A percentile compares a stretch with the other conserved stretches of the same genome.
Conservation (phyloP, 495 filamentous ascomycete genomes). For the Mytilinidion resinicola region DNA sequence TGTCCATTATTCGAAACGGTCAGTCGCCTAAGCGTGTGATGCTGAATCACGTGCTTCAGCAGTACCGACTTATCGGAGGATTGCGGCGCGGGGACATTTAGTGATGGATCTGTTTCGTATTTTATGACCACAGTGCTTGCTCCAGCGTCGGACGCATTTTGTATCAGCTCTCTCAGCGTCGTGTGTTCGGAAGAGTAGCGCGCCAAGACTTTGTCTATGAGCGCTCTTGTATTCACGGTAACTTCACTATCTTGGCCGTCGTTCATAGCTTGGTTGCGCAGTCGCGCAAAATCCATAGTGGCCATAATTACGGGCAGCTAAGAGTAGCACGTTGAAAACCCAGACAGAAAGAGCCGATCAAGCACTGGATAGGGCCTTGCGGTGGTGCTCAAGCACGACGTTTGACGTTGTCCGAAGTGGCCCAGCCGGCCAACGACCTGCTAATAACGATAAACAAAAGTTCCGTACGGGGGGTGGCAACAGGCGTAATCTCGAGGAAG, state of each 20-base stretch:
- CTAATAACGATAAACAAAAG: no score
- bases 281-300: slow-evolving; percentile 68
- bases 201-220: slow-evolving; percentile 96
- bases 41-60: slow-evolving; percentile 71
- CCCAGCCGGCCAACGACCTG: no score
- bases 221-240: slow-evolving; percentile 90
- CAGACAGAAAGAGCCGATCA: no score
- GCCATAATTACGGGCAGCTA: slow-evolving; percentile 32
- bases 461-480: no score
- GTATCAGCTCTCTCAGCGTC: slow-evolving; percentile 83
- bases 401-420: no score
- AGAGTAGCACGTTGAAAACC: not conserved
- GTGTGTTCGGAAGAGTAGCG: slow-evolving; percentile 91
- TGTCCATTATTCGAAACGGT: slow-evolving; percentile 87
- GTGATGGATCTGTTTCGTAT: slow-evolving; percentile 81
- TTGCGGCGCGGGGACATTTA: slow-evolving; percentile 63
- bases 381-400: no score
- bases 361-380: no score
- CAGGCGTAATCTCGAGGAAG: no score
- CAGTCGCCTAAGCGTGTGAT: slow-evolving; percentile 77
- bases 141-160: slow-evolving; percentile 94
- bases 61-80: slow-evolving; percentile 59
- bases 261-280: slow-evolving; percentile 79
- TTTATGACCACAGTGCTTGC: slow-evolving; percentile 84
- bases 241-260: slow-evolving; percentile 91